Evolutionary conservation across 2,329 filamentous ascomycete species (phyloP).

Genomic region (Ceratocystis lukuohia): DNA sequence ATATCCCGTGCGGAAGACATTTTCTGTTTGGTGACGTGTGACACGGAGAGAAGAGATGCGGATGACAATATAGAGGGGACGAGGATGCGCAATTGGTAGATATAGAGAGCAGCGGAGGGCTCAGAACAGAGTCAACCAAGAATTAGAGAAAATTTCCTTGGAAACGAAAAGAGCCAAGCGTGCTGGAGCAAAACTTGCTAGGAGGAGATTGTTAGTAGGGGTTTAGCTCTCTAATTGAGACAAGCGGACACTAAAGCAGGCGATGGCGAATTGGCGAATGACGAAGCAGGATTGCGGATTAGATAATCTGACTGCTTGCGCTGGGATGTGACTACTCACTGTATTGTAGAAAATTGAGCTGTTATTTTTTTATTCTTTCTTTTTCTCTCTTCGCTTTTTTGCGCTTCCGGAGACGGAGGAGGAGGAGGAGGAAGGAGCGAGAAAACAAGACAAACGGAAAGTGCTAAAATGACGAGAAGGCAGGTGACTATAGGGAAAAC

Average conservation of each 20-base stretch:
- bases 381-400: background rate
- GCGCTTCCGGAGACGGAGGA: constrained; percentile 18
- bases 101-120: background rate
- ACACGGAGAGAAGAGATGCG: background rate
- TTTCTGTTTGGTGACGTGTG: background rate
- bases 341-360: background rate
- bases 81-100: too few species aligned
- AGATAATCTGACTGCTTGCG: background rate
- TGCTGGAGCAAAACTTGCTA: background rate
- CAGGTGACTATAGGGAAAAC: too few species aligned
- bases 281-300: constrained; percentile 17
- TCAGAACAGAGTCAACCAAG: background rate
- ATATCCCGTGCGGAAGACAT: constrained; percentile 36
- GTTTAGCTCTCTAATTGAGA: too few species aligned
- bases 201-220: background rate
- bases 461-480: background rate
- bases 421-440: background rate
- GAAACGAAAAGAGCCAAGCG: background rate
- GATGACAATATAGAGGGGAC: background rate
- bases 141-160: background rate
- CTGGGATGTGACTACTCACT: background rate
- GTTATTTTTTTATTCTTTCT: background rate
- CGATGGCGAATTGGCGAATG: constrained; percentile 8
- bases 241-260: background rate
- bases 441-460: background rate